Evolutionary conservation across 164 flowering plant genomes (phyloP).

Genomic region (Aristolochia californica): DNA sequence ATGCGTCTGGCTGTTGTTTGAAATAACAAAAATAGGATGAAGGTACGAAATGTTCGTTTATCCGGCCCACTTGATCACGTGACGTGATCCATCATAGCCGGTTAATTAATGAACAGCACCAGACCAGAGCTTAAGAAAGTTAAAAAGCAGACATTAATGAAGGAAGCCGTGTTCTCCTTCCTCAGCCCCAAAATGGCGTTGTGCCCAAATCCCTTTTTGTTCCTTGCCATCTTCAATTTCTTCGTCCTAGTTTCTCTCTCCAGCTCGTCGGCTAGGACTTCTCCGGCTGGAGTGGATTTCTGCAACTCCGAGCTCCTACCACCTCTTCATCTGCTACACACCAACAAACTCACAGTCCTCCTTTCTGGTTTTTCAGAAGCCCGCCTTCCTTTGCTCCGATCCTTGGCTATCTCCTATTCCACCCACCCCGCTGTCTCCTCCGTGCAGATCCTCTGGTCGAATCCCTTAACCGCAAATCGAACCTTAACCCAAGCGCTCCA

Average conservation of each 20-base stretch:
- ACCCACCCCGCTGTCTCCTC: constrained; percentile 45
- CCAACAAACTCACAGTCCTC: constrained; percentile 70
- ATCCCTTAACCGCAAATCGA: constrained; percentile 49
- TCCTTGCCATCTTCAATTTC: neutral
- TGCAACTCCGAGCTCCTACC: constrained; percentile 14
- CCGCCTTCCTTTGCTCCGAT: constrained; percentile 59
- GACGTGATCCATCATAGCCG: too few relatives aligned
- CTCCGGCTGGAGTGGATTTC: neutral
- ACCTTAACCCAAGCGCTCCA: constrained; percentile 32
- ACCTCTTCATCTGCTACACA: constrained; percentile 25
- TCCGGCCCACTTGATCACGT: too few relatives aligned
- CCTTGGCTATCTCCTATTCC: constrained; percentile 55
- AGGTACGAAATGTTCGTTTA: too few relatives aligned
- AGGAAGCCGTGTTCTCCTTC: neutral
- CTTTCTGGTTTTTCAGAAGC: constrained; percentile 79
- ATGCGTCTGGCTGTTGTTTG: too few relatives aligned
- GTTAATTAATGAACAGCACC: too few relatives aligned
- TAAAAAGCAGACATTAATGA: too few relatives aligned
- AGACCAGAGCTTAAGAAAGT: too few relatives aligned
- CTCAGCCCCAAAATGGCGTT: neutral
- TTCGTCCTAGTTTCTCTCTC: neutral
- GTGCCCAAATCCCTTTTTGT: neutral
- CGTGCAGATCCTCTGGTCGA: constrained; percentile 74
- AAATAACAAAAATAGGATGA: too few relatives aligned
- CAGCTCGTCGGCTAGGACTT: neutral